phyloP scores from a whole-genome alignment of 2,329 filamentous ascomycete genomes.

The Penicillium hordei region DNA sequence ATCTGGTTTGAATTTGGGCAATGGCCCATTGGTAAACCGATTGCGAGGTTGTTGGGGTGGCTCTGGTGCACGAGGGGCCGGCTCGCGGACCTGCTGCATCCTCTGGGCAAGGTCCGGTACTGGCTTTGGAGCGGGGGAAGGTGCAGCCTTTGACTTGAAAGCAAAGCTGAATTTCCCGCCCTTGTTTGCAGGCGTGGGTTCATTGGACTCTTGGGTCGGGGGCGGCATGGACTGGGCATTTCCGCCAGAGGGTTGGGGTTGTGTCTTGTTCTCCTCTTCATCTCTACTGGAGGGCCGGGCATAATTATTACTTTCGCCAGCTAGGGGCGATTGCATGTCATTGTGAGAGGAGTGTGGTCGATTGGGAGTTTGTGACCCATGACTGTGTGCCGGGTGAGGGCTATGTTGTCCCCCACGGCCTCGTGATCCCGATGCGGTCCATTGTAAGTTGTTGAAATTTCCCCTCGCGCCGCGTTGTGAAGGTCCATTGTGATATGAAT shows the following conservation, averaged over 20 bases:
- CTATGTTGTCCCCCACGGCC: slow-evolving; percentile 50
- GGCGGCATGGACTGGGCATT: slow-evolving; percentile 49
- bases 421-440: slow-evolving; percentile 61
- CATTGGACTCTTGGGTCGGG: slow-evolving; percentile 55
- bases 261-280: slow-evolving; percentile 61
- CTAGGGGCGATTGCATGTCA: slow-evolving; percentile 36
- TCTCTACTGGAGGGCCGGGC: slow-evolving; percentile 63
- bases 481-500: slow-evolving; percentile 44
- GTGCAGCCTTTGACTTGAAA: slow-evolving; percentile 74
- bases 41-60: slow-evolving; percentile 38
- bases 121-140: slow-evolving; percentile 53
- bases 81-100: slow-evolving; percentile 48
- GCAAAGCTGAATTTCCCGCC: slow-evolving; percentile 86
- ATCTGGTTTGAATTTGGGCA: slow-evolving; percentile 44
- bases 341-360: slow-evolving; percentile 33
- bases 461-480: slow-evolving; percentile 54
- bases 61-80: slow-evolving; percentile 35
- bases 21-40: slow-evolving; percentile 38
- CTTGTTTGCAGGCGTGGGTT: slow-evolving; percentile 54
- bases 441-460: slow-evolving; percentile 68
- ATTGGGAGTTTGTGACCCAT: slow-evolving; percentile 34
- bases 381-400: slow-evolving; percentile 40
- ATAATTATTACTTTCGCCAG: slow-evolving; percentile 59
- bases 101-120: slow-evolving; percentile 51
- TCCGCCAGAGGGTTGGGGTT: slow-evolving; percentile 41